phyloP scores from a whole-genome alignment of 163 green algal species.

The Coccomyxa subellipsoidea region DNA sequence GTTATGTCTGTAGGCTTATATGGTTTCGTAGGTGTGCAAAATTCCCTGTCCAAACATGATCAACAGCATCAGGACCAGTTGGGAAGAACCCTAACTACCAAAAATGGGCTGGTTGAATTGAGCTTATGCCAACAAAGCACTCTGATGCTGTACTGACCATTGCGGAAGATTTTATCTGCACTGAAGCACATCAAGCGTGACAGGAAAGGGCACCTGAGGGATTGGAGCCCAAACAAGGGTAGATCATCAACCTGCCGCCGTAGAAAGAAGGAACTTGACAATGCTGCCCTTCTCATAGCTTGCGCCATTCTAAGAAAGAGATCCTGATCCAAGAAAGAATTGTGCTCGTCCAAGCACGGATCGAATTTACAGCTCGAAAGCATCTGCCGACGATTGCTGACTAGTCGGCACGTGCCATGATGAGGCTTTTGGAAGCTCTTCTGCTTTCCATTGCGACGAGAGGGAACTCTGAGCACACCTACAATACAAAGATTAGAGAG shows the following conservation, averaged over 20 bases:
- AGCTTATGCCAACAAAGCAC: too few relatives aligned
- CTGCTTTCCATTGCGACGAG: too few relatives aligned
- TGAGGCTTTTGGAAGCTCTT: background rate
- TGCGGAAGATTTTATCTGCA: too few relatives aligned
- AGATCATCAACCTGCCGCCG: background rate
- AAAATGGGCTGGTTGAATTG: too few relatives aligned
- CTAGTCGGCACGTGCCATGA: background rate
- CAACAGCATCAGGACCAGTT: background rate
- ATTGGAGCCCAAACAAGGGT: background rate
- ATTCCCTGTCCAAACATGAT: background rate
- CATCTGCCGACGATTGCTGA: background rate
- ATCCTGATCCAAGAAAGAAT: background rate
- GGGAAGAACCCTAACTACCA: background rate
- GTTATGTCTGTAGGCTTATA: slow-evolving; percentile 29
- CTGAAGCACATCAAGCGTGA: background rate
- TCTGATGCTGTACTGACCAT: too few relatives aligned
- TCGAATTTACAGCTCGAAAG: too few relatives aligned
- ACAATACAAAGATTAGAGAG: too few relatives aligned
- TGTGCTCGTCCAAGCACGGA: background rate
- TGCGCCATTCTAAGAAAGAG: background rate
- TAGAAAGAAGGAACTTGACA: background rate
- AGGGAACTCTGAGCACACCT: too few relatives aligned
- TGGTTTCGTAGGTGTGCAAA: background rate
- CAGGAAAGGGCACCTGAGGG: background rate
- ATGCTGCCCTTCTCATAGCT: background rate